These are phyloP conservation scores for Achlya hypogyna DNA, from an alignment of 352 stramenopile species.

Conservation along the genomic window DNA sequence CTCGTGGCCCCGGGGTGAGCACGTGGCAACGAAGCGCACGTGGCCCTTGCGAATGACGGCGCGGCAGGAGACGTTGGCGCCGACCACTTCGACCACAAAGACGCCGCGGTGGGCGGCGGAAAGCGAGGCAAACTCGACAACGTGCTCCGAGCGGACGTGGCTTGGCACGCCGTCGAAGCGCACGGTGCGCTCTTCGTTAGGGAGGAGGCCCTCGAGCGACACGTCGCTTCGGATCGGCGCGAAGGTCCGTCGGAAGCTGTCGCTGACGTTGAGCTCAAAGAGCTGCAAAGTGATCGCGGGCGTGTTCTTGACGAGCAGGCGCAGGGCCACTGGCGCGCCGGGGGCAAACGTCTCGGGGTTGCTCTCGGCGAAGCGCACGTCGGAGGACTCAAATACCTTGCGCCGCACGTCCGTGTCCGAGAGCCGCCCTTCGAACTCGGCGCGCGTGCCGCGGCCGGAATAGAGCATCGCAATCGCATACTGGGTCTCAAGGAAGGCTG, in stretches of 20 bases:
- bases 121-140: conserved; percentile 29
- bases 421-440: conserved; percentile 9
- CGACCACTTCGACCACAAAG: conserved; percentile 55
- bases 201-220: conserved; percentile 43
- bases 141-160: conserved; percentile 36
- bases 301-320: conserved; percentile 38
- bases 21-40: conserved; percentile 36
- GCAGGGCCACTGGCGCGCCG: conserved; percentile 32
- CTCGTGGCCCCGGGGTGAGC: conserved; percentile 38
- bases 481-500: neutral
- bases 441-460: neutral
- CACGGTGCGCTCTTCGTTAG: conserved; percentile 42
- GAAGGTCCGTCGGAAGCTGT: conserved; percentile 43
- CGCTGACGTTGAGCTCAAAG: conserved; percentile 49
- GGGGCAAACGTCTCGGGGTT: conserved; percentile 35
- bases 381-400: conserved; percentile 6
- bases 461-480: conserved; percentile 5
- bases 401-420: neutral
- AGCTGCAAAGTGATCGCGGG: conserved; percentile 44
- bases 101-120: conserved; percentile 29
- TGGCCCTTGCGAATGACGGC: conserved; percentile 50
- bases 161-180: conserved; percentile 28
- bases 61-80: conserved; percentile 41
- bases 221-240: conserved; percentile 41
- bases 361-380: conserved; percentile 35